Conservation (phyloP, 257 asterid genomes). For the Paraleonurus japonicus region DNA sequence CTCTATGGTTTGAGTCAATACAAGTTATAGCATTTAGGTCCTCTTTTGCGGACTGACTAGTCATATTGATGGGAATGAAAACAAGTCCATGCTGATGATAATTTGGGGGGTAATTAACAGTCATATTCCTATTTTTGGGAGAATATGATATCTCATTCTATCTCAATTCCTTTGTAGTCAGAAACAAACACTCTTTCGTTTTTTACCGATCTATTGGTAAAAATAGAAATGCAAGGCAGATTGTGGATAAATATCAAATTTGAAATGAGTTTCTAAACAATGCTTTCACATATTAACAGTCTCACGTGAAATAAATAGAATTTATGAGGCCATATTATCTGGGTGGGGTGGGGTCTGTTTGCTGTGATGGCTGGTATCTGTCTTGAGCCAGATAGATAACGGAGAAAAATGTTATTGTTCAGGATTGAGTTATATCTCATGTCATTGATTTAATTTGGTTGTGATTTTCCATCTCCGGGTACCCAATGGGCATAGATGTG, state of each 20-base stretch:
- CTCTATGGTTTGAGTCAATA: no score
- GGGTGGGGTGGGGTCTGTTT: no score
- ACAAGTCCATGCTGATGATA: not conserved
- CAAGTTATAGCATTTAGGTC: not conserved
- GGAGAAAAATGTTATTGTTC: no score
- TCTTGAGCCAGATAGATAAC: no score
- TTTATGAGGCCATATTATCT: no score
- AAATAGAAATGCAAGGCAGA: not conserved
- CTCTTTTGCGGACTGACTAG: not conserved
- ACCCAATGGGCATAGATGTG: no score
- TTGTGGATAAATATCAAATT: not conserved
- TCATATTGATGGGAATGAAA: not conserved
- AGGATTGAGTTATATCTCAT: no score
- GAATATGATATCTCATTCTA: not conserved
- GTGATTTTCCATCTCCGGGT: no score
- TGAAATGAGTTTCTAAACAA: not conserved
- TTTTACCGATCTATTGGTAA: not conserved
- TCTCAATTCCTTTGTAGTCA: not conserved
- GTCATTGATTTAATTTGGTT: no score
- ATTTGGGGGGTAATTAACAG: not conserved
- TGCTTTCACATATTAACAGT: not conserved
- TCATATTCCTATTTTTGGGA: not conserved
- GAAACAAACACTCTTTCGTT: not conserved
- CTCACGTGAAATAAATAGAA: not conserved
- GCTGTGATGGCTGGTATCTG: no score